These are phyloP conservation scores for Amphicarpaea edgeworthii DNA, from an alignment of 306 rosid species.

Conservation along the genomic window DNA sequence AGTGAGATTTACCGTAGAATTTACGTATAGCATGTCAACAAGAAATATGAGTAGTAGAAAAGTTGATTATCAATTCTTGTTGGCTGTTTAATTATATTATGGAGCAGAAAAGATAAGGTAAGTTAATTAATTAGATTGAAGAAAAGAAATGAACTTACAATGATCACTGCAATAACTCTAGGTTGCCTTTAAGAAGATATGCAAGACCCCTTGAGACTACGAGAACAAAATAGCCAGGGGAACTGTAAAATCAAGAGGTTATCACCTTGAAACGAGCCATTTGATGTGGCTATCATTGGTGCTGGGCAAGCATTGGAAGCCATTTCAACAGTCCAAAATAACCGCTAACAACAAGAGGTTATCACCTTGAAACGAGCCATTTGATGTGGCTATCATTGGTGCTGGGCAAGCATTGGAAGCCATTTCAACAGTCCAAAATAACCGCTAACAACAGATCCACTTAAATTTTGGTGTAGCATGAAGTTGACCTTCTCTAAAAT, in stretches of 20 bases:
- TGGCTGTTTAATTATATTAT: background rate
- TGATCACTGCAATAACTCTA: conserved; percentile 60
- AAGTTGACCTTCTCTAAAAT: no score
- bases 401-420: conserved; percentile 55
- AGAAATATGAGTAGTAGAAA: no score
- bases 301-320: conserved; percentile 55
- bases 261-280: conserved; percentile 85
- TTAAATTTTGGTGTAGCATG: no score
- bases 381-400: conserved; percentile 82
- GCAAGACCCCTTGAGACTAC: conserved; percentile 56
- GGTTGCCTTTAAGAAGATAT: conserved; percentile 53
- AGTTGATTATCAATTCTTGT: background rate
- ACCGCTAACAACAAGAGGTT: no score
- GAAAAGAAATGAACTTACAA: conserved; percentile 61
- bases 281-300: conserved; percentile 82
- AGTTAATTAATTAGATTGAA: conserved; percentile 20
- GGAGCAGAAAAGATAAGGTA: background rate
- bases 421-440: conserved; percentile 50
- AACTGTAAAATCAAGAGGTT: conserved; percentile 77
- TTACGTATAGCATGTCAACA: no score
- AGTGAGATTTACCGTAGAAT: no score
- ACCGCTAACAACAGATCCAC: conserved; percentile 36
- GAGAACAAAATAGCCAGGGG: conserved; percentile 64
- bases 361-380: conserved; percentile 85
- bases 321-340: conserved; percentile 50